phyloP scores from a whole-genome alignment of 1,284 basidiomycete genomes.

The Anthracocystis setariae region DNA sequence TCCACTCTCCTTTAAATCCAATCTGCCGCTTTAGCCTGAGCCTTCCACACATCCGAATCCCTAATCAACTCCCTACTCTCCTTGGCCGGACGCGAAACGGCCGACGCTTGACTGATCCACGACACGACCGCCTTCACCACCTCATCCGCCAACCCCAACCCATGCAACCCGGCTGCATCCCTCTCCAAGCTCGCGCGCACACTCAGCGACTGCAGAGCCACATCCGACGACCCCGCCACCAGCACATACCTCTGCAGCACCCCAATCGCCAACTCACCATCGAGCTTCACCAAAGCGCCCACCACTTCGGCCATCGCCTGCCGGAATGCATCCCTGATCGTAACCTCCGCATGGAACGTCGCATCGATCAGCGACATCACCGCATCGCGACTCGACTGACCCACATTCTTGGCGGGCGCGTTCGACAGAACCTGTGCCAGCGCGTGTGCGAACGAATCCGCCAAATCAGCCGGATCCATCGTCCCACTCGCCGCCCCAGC shows the following conservation, averaged over 20 bases:
- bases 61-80: slow-evolving; percentile 41
- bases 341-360: slow-evolving; percentile 73
- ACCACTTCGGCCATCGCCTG: slow-evolving; percentile 75
- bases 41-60: slow-evolving; percentile 31
- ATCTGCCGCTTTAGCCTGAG: slow-evolving; percentile 40
- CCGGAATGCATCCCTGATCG: slow-evolving; percentile 74
- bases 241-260: slow-evolving; percentile 39
- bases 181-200: slow-evolving; percentile 34
- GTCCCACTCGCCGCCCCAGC: slow-evolving; percentile 26
- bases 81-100: slow-evolving; percentile 43
- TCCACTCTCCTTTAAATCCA: slow-evolving; percentile 45
- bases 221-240: slow-evolving; percentile 21
- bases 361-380: slow-evolving; percentile 81
- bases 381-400: slow-evolving; percentile 77
- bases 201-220: slow-evolving; percentile 41
- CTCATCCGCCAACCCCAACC: slow-evolving; percentile 29
- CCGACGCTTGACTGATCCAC: slow-evolving; percentile 48
- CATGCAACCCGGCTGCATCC: slow-evolving; percentile 38
- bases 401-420: slow-evolving; percentile 77
- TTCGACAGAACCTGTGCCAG: slow-evolving; percentile 80
- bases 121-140: slow-evolving; percentile 45
- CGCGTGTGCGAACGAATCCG: slow-evolving; percentile 79
- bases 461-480: slow-evolving; percentile 39
- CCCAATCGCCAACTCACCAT: slow-evolving; percentile 13
- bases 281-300: slow-evolving; percentile 75